A percentile compares a stretch with the other conserved stretches of the same genome.
Evolutionary conservation across 2,329 filamentous ascomycete genomes (phyloP).

Genomic region (Exophiala xenobiotica): DNA sequence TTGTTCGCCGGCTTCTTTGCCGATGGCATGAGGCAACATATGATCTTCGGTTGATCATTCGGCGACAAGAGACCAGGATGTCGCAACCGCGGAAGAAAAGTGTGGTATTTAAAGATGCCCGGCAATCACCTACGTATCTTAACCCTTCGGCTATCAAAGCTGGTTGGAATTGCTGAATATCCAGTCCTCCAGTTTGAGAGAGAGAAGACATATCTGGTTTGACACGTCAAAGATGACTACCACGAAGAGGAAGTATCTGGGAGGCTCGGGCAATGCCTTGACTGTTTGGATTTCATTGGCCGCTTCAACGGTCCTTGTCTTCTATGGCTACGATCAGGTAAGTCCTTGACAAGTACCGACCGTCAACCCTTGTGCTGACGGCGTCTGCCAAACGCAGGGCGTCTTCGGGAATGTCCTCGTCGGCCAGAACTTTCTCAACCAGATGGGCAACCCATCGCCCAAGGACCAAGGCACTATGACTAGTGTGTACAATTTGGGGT

Average conservation of each 20-base stretch:
- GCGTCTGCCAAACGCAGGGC: constrained; percentile 30
- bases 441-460: constrained; percentile 19
- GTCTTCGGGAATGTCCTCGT: constrained; percentile 38
- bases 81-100: too few relatives aligned
- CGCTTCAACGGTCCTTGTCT: constrained; percentile 51
- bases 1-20: not conserved
- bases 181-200: not conserved
- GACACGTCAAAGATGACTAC: not conserved
- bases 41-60: not conserved
- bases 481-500: constrained; percentile 45
- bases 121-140: not conserved
- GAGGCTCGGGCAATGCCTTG: constrained; percentile 51
- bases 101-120: too few relatives aligned
- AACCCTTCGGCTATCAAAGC: not conserved
- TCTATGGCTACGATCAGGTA: constrained; percentile 50
- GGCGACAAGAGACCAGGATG: not conserved
- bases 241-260: constrained; percentile 46
- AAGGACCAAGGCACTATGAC: constrained; percentile 32
- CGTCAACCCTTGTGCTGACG: not conserved
- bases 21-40: not conserved
- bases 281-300: constrained; percentile 55
- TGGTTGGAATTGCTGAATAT: too few relatives aligned
- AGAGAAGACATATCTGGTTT: not conserved
- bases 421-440: constrained; percentile 36
- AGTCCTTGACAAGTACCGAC: not conserved